These are phyloP conservation scores for Colletotrichum lupini DNA, from an alignment of 2,329 filamentous ascomycete genomes.

Conservation along the genomic window DNA sequence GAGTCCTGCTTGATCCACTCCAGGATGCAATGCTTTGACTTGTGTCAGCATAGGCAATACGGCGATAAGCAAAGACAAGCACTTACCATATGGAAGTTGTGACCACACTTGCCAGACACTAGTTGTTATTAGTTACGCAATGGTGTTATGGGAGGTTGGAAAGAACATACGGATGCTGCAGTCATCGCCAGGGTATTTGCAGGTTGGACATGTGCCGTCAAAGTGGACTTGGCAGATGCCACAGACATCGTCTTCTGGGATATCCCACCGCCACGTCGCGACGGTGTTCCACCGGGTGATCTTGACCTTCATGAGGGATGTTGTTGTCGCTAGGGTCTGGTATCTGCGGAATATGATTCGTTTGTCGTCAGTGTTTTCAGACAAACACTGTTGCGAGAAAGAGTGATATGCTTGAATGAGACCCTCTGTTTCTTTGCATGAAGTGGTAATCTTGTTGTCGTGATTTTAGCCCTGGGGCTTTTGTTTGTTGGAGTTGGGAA, in stretches of 20 bases:
- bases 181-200: conserved; percentile 97
- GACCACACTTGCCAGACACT: conserved; percentile 97
- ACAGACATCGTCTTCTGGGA: conserved; percentile 96
- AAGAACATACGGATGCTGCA: conserved; percentile 82
- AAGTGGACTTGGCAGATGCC: conserved; percentile 99
- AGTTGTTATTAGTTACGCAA: conserved; percentile 5
- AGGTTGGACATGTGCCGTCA: conserved; percentile 96
- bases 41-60: conserved; percentile 34
- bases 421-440: not conserved
- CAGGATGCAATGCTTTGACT: conserved; percentile 85
- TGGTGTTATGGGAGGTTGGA: too few species aligned
- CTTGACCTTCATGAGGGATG: conserved; percentile 84
- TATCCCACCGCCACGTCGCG: conserved; percentile 97
- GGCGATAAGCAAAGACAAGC: not conserved
- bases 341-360: not conserved
- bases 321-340: not conserved
- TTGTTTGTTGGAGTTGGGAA: conserved; percentile 31
- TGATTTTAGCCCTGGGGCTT: not conserved
- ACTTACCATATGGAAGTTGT: conserved; percentile 95
- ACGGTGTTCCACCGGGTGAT: conserved; percentile 95
- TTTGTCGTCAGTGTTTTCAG: not conserved
- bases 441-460: conserved; percentile 8
- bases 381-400: not conserved
- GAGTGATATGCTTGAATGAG: not conserved
- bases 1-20: conserved; percentile 97